phyloP scores from a whole-genome alignment of 2,329 filamentous ascomycete species.

The Elsinoe arachidis region DNA sequence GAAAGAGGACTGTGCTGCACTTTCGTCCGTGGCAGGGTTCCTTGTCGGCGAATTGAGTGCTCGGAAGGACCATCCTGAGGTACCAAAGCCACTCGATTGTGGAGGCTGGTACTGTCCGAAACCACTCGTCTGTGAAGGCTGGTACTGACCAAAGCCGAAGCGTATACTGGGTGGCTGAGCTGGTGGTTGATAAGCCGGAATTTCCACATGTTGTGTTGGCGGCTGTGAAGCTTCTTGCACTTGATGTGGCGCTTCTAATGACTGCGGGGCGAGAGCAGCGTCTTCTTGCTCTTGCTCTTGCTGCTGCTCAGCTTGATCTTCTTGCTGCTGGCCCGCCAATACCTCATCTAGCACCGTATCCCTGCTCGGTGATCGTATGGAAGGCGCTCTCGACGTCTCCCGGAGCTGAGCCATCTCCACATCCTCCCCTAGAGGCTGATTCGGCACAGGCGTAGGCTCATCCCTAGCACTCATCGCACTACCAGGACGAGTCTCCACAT shows the following conservation, averaged over 20 bases:
- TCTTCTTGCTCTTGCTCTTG: background rate
- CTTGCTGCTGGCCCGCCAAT: background rate
- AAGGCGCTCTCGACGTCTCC: background rate
- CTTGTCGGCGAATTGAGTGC: background rate
- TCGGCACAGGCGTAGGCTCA: background rate
- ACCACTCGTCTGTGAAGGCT: background rate
- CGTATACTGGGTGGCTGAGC: background rate
- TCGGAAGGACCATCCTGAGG: background rate
- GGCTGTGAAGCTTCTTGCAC: background rate
- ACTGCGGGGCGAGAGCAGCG: background rate
- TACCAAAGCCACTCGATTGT: background rate
- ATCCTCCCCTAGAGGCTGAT: background rate
- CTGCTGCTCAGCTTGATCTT: background rate
- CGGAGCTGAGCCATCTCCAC: background rate
- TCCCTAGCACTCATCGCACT: background rate
- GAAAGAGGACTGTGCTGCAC: background rate
- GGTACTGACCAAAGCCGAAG: background rate
- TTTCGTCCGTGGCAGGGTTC: background rate
- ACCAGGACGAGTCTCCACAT: background rate
- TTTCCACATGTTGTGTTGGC: background rate
- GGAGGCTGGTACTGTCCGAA: background rate
- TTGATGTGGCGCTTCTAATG: background rate
- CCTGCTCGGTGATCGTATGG: background rate
- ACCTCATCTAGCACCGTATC: background rate
- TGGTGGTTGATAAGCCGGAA: background rate